A percentile compares a stretch with the other conserved stretches of the same genome.
phyloP scores from a whole-genome alignment of 2,329 filamentous ascomycete genomes.

The Juglanconis juglandina region DNA sequence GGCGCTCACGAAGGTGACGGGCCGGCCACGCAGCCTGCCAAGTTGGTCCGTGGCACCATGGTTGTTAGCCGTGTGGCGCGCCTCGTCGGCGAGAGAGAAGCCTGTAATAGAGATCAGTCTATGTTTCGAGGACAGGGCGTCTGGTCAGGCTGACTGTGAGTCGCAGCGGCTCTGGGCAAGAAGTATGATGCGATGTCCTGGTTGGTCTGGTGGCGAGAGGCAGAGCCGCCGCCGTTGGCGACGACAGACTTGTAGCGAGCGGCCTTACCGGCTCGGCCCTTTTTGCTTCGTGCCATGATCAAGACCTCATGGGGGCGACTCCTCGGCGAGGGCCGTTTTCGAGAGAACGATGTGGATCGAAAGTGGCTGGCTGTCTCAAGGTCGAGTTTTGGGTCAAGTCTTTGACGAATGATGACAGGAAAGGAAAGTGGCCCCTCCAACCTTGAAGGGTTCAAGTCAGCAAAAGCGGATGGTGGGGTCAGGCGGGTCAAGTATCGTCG shows the following conservation, averaged over 20 bases:
- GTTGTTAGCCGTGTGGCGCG: constrained; percentile 47
- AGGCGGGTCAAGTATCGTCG: not conserved
- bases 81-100: constrained; percentile 46
- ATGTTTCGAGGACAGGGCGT: constrained; percentile 29
- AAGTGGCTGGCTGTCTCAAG: not conserved
- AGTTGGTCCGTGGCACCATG: constrained; percentile 36
- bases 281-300: constrained; percentile 24
- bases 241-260: constrained; percentile 18
- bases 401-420: not conserved
- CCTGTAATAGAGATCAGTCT: constrained; percentile 24
- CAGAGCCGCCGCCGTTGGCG: not conserved
- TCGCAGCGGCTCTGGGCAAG: constrained; percentile 4
- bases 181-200: constrained; percentile 15
- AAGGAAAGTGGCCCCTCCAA: not conserved
- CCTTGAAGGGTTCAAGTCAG: not conserved
- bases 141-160: constrained; percentile 14
- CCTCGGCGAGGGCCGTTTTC: not conserved
- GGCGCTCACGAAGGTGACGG: constrained; percentile 52
- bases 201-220: not conserved
- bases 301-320: not conserved
- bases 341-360: not conserved
- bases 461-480: not conserved
- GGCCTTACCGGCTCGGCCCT: constrained; percentile 21
- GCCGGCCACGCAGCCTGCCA: constrained; percentile 43
- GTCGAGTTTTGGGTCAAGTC: not conserved